Conservation (phyloP, 164 flowering plant genomes). For the Akebia trifoliata region DNA sequence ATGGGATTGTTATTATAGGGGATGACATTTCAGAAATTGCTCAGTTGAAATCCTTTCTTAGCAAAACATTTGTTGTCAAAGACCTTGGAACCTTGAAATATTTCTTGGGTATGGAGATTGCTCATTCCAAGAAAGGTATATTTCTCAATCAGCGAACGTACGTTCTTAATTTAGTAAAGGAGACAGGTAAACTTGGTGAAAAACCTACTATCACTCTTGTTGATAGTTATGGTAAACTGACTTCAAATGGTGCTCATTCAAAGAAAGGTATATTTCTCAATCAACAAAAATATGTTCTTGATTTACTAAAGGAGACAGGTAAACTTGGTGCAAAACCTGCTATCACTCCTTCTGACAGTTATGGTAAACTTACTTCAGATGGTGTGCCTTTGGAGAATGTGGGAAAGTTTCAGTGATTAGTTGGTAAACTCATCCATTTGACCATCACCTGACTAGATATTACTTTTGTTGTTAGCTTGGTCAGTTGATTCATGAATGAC, state of each 20-base stretch:
- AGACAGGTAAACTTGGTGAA: not conserved
- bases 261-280: slow-evolving; percentile 4
- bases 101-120: not conserved
- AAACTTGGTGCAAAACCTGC: not conserved
- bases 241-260: not conserved
- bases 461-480: not conserved
- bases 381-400: not conserved
- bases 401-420: not conserved
- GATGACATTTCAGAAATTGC: not conserved
- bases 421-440: slow-evolving; percentile 4
- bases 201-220: not conserved
- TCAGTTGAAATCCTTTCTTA: not conserved
- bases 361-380: not conserved
- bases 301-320: slow-evolving; percentile 1
- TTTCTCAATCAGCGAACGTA: not conserved
- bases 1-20: not conserved
- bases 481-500: slow-evolving; percentile 1
- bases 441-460: slow-evolving; percentile 2
- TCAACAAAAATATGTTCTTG: not conserved
- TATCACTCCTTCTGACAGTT: not conserved
- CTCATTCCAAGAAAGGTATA: slow-evolving; percentile 1
- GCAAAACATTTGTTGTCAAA: not conserved
- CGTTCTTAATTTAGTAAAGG: not conserved
- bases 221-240: not conserved
- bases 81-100: not conserved